Percentiles rank a stretch among this genome's conserved stretches.
Conservation (phyloP, 75 land plant species). For the Isoetes taiwanensis region DNA sequence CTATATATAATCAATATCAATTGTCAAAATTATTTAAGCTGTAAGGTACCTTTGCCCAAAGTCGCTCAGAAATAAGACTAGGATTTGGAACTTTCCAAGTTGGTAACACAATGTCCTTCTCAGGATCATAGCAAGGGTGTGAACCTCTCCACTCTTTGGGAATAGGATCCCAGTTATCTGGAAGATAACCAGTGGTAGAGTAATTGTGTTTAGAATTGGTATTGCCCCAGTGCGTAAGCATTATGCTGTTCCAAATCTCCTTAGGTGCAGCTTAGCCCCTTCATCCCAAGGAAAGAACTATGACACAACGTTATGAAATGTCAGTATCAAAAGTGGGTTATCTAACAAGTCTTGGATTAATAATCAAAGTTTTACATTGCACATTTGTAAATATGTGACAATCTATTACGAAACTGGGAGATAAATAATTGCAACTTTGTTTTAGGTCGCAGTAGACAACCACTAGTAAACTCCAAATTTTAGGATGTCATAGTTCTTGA, state of each 20-base stretch:
- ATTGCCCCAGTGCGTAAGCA: conserved; percentile 96
- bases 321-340: too few species aligned
- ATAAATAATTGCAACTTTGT: too few species aligned
- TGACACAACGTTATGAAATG: background rate
- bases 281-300: conserved; percentile 99
- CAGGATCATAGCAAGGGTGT: conserved; percentile 86
- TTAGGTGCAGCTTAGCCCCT: conserved; percentile 98
- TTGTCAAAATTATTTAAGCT: too few species aligned
- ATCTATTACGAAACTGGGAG: too few species aligned
- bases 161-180: conserved; percentile 72
- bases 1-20: background rate
- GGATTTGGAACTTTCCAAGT: conserved; percentile 84
- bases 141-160: conserved; percentile 50
- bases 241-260: conserved; percentile 94
- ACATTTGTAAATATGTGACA: too few species aligned
- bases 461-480: too few species aligned
- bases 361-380: too few species aligned
- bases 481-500: too few species aligned
- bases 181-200: conserved; percentile 82
- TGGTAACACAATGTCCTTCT: conserved; percentile 85
- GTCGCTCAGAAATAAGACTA: conserved; percentile 19
- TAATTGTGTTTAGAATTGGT: conserved; percentile 77
- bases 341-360: too few species aligned
- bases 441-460: too few species aligned
- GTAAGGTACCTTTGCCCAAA: conserved; percentile 66